Conservation (phyloP, 306 rosid genomes). For the Citrullus mucosospermus region DNA sequence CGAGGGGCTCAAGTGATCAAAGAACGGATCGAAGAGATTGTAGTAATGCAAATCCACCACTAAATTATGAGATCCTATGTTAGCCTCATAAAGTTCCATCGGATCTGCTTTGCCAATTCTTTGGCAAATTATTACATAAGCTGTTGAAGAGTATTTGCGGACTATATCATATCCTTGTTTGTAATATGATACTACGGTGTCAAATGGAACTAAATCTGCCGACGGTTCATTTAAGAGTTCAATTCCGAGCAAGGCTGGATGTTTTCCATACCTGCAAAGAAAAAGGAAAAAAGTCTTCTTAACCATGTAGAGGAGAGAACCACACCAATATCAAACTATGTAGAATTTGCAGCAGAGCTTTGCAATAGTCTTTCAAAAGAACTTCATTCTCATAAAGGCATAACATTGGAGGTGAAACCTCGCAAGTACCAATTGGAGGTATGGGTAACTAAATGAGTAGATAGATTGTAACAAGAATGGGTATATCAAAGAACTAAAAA, state of each 20-base stretch:
- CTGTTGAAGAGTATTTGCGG: conserved; percentile 53
- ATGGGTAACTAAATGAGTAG: neutral
- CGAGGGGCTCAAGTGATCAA: conserved; percentile 47
- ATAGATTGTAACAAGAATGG: neutral
- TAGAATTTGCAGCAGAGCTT: neutral
- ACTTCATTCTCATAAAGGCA: neutral
- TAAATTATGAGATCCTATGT: conserved; percentile 35
- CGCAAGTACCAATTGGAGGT: neutral
- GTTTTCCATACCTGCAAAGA: conserved; percentile 54
- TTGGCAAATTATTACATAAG: conserved; percentile 81
- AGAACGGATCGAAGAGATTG: conserved; percentile 68
- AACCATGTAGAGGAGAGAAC: neutral
- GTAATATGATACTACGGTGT: conserved; percentile 53
- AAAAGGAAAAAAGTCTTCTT: neutral
- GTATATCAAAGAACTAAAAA: neutral
- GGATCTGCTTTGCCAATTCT: conserved; percentile 87
- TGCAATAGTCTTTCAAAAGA: neutral
- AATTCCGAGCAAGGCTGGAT: conserved; percentile 69
- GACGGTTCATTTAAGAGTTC: conserved; percentile 92
- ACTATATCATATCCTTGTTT: conserved; percentile 72
- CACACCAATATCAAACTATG: neutral
- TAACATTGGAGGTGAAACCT: neutral
- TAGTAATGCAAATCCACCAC: conserved; percentile 55
- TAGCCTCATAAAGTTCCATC: conserved; percentile 62
- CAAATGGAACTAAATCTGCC: conserved; percentile 49